phyloP scores from a whole-genome alignment of 257 asterid genomes.

The Salvia rosmarinus region DNA sequence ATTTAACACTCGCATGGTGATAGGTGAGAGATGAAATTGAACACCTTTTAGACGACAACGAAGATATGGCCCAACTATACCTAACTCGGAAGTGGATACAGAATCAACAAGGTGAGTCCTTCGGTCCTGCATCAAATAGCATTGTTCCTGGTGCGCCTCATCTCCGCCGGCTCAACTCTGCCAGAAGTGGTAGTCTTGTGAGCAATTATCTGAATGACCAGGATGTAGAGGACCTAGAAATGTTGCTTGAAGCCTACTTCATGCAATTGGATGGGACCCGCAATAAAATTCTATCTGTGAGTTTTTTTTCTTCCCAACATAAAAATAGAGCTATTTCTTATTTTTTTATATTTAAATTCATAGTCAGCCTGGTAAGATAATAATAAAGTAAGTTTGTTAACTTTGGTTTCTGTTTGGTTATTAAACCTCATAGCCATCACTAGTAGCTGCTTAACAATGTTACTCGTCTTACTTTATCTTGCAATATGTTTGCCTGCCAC shows the following conservation, averaged over 20 bases:
- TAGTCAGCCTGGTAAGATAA: constrained; percentile 12
- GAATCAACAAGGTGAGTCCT: constrained; percentile 68
- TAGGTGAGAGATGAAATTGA: constrained; percentile 99
- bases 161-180: constrained; percentile 69
- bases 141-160: constrained; percentile 53
- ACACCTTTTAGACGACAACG: constrained; percentile 94
- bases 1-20: constrained; percentile 31
- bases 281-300: constrained; percentile 93
- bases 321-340: not conserved
- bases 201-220: constrained; percentile 66
- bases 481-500: not conserved
- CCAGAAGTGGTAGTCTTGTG: constrained; percentile 73
- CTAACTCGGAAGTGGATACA: constrained; percentile 87
- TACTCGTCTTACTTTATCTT: not conserved
- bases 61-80: constrained; percentile 93
- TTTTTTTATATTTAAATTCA: not conserved
- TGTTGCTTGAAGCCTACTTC: constrained; percentile 99
- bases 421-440: not conserved
- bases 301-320: constrained; percentile 33
- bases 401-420: not conserved
- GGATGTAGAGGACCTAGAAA: constrained; percentile 96
- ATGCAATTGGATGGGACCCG: constrained; percentile 97
- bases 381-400: not conserved
- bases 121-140: constrained; percentile 56
- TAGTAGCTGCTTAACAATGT: not conserved